phyloP scores from a whole-genome alignment of 2,329 filamentous ascomycete species.

The Mollisiaceae sp. region DNA sequence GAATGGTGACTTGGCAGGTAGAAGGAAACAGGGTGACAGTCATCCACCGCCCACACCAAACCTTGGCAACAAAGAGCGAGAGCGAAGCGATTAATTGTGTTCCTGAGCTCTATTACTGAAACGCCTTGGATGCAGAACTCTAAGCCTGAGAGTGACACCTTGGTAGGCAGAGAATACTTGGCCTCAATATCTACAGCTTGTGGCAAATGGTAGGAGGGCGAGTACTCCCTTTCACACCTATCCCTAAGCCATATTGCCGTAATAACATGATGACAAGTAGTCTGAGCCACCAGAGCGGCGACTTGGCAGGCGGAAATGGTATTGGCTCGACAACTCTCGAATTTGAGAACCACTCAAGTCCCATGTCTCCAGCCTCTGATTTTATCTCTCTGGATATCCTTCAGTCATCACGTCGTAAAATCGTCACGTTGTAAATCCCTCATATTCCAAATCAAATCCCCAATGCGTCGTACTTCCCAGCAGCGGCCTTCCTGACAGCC shows the following conservation, averaged over 20 bases:
- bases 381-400: background rate
- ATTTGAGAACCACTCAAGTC: background rate
- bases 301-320: slow-evolving; percentile 4
- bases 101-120: background rate
- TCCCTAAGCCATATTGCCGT: no score
- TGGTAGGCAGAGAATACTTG: background rate
- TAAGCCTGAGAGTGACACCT: background rate
- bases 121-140: background rate
- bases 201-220: no score
- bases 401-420: slow-evolving; percentile 11
- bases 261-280: background rate
- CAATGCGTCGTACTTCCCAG: slow-evolving; percentile 37
- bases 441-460: slow-evolving; percentile 26
- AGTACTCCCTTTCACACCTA: no score
- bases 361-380: background rate
- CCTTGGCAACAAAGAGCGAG: no score
- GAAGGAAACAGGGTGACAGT: background rate
- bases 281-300: background rate
- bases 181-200: no score
- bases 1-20: background rate
- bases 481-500: slow-evolving; percentile 29
- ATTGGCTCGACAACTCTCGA: background rate
- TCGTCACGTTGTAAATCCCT: background rate
- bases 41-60: background rate
- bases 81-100: background rate